phyloP scores from a whole-genome alignment of 192 early-diverging fungal genomes.

The Ramicandelaber brevisporus region DNA sequence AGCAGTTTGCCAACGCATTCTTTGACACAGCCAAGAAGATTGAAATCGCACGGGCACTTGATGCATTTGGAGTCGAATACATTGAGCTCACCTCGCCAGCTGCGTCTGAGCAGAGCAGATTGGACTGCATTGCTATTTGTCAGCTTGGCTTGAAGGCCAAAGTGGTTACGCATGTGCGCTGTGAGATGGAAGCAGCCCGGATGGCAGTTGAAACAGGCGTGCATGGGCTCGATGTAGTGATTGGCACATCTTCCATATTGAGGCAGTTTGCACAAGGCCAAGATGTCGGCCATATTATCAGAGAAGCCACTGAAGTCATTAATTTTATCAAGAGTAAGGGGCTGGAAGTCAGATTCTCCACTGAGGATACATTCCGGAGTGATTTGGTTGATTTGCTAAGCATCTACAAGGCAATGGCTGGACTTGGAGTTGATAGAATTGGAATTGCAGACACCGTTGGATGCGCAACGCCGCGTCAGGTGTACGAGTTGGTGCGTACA shows the following conservation, averaged over 20 bases:
- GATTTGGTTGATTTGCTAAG: constrained; percentile 93
- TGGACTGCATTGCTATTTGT: constrained; percentile 75
- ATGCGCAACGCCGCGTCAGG: constrained; percentile 93
- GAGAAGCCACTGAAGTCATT: constrained; percentile 89
- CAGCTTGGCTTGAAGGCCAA: constrained; percentile 90
- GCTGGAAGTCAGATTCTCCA: constrained; percentile 90
- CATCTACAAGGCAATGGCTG: constrained; percentile 89
- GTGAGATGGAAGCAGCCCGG: constrained; percentile 96
- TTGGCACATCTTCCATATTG: constrained; percentile 86
- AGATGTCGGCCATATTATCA: constrained; percentile 93
- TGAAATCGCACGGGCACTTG: constrained; percentile 90
- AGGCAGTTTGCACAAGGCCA: constrained; percentile 98
- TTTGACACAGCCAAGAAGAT: constrained; percentile 95
- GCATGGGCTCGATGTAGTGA: constrained; percentile 91
- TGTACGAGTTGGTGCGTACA: constrained; percentile 93
- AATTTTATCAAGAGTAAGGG: constrained; percentile 87
- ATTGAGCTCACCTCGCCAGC: constrained; percentile 92
- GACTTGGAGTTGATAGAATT: constrained; percentile 92
- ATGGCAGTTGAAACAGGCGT: constrained; percentile 94
- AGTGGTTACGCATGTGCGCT: constrained; percentile 85
- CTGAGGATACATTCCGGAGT: constrained; percentile 92
- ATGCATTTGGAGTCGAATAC: constrained; percentile 96
- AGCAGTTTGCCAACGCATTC: constrained; percentile 98
- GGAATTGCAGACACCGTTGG: constrained; percentile 98
- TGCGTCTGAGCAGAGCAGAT: constrained; percentile 85